Percentiles rank a stretch among this genome's conserved stretches.
phyloP scores from a whole-genome alignment of 208 protist species.

The Crithidia sp. region DNA sequence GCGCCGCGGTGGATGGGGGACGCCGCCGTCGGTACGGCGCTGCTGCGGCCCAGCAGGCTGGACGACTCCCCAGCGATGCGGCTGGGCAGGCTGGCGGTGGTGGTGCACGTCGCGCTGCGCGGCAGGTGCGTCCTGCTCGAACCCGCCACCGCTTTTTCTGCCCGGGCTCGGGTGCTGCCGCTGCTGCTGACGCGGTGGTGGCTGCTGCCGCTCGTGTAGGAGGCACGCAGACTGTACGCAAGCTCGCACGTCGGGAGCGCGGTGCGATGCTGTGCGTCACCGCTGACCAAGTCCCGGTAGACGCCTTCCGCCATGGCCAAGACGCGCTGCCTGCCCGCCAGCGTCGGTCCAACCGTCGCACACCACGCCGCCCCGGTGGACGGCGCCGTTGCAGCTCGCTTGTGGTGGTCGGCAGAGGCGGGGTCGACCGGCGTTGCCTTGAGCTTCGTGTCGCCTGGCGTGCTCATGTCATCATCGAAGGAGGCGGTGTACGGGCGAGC shows the following conservation, averaged over 20 bases:
- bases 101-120: not conserved
- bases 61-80: not conserved
- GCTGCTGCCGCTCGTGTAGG: constrained; percentile 25
- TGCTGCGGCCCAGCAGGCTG: not conserved
- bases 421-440: not conserved
- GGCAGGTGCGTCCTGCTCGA: not conserved
- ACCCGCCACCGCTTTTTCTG: not conserved
- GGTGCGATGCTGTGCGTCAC: not conserved
- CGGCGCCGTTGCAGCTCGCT: not conserved
- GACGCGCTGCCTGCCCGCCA: constrained; percentile 45
- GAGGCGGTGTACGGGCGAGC: not conserved
- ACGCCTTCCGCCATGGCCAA: constrained; percentile 42
- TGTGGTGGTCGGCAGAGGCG: not conserved
- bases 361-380: constrained; percentile 14
- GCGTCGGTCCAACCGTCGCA: constrained; percentile 35
- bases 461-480: constrained; percentile 13
- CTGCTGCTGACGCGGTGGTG: not conserved
- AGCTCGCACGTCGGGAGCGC: constrained; percentile 45
- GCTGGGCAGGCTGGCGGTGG: constrained; percentile 3
- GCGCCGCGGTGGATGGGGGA: not conserved
- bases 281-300: constrained; percentile 34
- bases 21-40: no score
- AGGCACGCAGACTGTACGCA: constrained; percentile 47
- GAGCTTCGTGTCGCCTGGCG: constrained; percentile 1
- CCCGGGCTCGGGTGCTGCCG: not conserved